A percentile compares a stretch with the other conserved stretches of the same genome.
Evolutionary conservation across 345 rosid species (phyloP).

Genomic region (Hibiscus mutabilis): DNA sequence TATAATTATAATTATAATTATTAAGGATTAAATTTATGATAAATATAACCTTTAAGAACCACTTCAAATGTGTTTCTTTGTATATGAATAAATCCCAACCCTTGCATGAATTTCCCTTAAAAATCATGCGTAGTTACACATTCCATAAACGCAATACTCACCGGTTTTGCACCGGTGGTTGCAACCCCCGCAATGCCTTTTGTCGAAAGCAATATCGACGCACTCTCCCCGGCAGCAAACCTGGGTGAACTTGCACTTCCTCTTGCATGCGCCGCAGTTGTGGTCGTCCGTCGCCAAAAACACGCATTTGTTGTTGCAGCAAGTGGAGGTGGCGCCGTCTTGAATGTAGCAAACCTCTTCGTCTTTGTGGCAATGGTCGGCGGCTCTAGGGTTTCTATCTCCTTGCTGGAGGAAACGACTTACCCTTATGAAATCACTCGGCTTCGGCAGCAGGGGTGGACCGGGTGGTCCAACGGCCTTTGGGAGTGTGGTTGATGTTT

Average conservation of each 20-base stretch:
- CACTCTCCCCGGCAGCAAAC: conserved; percentile 74
- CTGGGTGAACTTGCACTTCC: conserved; percentile 50
- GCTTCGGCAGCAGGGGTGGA: background rate
- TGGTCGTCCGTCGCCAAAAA: conserved; percentile 33
- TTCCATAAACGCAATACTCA: conserved; percentile 48
- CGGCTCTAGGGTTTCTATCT: conserved; percentile 50
- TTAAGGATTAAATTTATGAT: background rate
- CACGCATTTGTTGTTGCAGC: conserved; percentile 80
- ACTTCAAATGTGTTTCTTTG: conserved; percentile 3
- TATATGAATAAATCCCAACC: conserved; percentile 13
- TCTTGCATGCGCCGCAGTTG: conserved; percentile 74
- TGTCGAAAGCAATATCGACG: conserved; percentile 44
- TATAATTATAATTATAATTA: background rate
- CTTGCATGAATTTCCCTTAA: background rate
- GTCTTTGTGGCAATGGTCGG: conserved; percentile 57
- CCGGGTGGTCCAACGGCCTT: background rate
- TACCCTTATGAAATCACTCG: conserved; percentile 22
- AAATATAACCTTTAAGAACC: background rate
- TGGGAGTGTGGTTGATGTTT: background rate
- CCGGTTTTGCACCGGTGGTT: conserved; percentile 40
- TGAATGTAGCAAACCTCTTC: conserved; percentile 25
- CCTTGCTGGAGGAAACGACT: conserved; percentile 54
- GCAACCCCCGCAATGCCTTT: conserved; percentile 78
- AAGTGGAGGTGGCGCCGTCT: conserved; percentile 28
- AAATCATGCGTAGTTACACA: conserved; percentile 55